phyloP scores from a whole-genome alignment of 208 protist genomes.

The Leishmania braziliensis region DNA sequence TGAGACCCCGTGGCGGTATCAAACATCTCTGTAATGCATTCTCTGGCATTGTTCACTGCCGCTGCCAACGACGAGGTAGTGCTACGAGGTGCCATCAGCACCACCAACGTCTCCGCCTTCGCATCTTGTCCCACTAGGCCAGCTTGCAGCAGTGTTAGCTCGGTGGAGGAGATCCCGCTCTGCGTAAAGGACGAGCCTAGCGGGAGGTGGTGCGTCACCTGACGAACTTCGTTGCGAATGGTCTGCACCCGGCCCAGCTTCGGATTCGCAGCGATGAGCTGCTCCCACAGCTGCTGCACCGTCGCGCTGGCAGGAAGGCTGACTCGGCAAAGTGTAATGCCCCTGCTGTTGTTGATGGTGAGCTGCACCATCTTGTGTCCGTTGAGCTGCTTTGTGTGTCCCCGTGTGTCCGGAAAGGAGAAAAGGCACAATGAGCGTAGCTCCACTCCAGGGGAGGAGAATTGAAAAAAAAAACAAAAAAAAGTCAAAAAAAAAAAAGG shows the following conservation, averaged over 20 bases:
- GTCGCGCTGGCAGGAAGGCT: slow-evolving; percentile 8
- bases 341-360: background rate
- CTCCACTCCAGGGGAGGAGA: too few relatives aligned
- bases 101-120: slow-evolving; percentile 11
- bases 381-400: background rate
- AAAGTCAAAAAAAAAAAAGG: too few relatives aligned
- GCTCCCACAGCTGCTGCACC: slow-evolving; percentile 6
- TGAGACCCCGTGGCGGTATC: background rate
- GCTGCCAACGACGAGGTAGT: slow-evolving; percentile 2
- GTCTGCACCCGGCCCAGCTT: background rate
- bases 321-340: slow-evolving; percentile 8
- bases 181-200: background rate
- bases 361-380: slow-evolving; percentile 22
- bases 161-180: background rate
- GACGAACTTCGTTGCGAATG: slow-evolving; percentile 23
- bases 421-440: too few relatives aligned
- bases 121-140: background rate
- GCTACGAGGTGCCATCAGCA: background rate
- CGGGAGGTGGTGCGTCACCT: background rate
- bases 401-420: background rate
- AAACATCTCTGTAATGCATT: slow-evolving; percentile 35
- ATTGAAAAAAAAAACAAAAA: too few relatives aligned
- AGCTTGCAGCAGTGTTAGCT: slow-evolving; percentile 10
- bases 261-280: background rate
- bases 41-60: background rate